These are phyloP conservation scores for Arthrinium puccinioides DNA, from an alignment of 2,329 filamentous ascomycete genomes.

Conservation along the genomic window DNA sequence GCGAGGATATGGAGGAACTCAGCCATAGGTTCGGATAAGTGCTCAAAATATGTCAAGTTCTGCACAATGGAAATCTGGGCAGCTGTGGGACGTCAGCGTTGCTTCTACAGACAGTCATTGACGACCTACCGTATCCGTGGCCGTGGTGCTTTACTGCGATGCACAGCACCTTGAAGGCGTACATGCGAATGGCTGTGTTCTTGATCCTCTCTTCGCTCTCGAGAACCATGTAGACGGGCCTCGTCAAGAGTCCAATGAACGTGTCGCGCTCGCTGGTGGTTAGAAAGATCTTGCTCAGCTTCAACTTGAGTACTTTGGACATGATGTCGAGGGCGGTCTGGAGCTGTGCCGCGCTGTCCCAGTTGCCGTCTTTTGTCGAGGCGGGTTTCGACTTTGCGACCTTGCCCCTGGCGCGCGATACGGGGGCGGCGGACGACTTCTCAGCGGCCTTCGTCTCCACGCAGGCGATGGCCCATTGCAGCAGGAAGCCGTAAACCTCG, in stretches of 20 bases:
- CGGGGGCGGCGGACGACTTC: slow-evolving; percentile 67
- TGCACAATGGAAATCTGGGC: slow-evolving; percentile 98
- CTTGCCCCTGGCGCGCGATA: slow-evolving; percentile 66
- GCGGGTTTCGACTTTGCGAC: slow-evolving; percentile 70
- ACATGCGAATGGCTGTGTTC: slow-evolving; percentile 83
- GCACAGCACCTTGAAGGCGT: slow-evolving; percentile 93
- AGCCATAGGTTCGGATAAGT: slow-evolving; percentile 97
- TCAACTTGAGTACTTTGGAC: slow-evolving; percentile 92
- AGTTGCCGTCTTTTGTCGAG: slow-evolving; percentile 57
- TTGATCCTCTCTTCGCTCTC: slow-evolving; percentile 93
- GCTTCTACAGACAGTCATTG: slow-evolving; percentile 6
- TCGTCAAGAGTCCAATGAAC: slow-evolving; percentile 84
- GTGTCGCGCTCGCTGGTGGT: slow-evolving; percentile 96
- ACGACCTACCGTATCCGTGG: slow-evolving; percentile 74
- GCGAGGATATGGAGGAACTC: slow-evolving; percentile 94
- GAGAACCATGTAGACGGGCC: slow-evolving; percentile 86
- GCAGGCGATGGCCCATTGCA: slow-evolving; percentile 94
- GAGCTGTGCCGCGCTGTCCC: slow-evolving; percentile 85
- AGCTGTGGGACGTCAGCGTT: slow-evolving; percentile 42
- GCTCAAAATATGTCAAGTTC: slow-evolving; percentile 96
- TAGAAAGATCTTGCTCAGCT: slow-evolving; percentile 85
- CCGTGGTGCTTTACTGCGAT: slow-evolving; percentile 97
- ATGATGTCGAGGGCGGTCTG: slow-evolving; percentile 86
- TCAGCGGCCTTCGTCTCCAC: slow-evolving; percentile 91
- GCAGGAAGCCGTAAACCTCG: slow-evolving; percentile 87